phyloP scores from a whole-genome alignment of 2,329 filamentous ascomycete genomes.

The Arthrobotrys conoides region DNA sequence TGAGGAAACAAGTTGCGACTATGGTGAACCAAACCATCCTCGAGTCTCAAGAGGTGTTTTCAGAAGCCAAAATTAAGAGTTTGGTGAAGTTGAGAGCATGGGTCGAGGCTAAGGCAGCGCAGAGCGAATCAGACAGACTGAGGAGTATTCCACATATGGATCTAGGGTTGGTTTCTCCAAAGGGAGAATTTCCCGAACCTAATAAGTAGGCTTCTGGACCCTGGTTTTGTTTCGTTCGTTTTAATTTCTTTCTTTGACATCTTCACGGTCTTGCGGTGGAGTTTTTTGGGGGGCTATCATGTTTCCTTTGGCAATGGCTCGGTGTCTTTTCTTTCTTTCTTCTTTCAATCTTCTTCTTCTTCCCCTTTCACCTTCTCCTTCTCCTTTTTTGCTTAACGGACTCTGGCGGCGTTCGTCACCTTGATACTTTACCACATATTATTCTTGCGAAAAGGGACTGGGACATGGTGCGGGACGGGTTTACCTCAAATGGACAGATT shows the following conservation, averaged over 20 bases:
- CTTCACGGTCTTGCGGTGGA: conserved; percentile 16
- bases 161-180: conserved; percentile 60
- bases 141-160: conserved; percentile 63
- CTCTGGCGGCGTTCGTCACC: conserved; percentile 59
- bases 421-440: conserved; percentile 46
- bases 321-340: conserved; percentile 35
- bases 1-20: conserved; percentile 86
- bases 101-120: conserved; percentile 77
- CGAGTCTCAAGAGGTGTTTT: conserved; percentile 77
- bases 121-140: conserved; percentile 63
- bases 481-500: conserved; percentile 17
- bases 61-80: conserved; percentile 85
- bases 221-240: conserved; percentile 1
- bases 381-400: conserved; percentile 29
- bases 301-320: conserved; percentile 27
- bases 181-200: conserved; percentile 20
- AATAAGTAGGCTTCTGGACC: conserved; percentile 23
- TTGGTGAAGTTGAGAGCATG: conserved; percentile 86
- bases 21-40: conserved; percentile 92
- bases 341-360: too few species aligned
- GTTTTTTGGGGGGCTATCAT: conserved; percentile 18
- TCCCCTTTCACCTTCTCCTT: neutral
- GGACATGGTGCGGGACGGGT: conserved; percentile 20
- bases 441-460: conserved; percentile 26
- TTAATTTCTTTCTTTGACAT: conserved; percentile 35